These are phyloP conservation scores for Xylaria sp. DNA, from an alignment of 2,329 filamentous ascomycete genomes.

Conservation along the genomic window DNA sequence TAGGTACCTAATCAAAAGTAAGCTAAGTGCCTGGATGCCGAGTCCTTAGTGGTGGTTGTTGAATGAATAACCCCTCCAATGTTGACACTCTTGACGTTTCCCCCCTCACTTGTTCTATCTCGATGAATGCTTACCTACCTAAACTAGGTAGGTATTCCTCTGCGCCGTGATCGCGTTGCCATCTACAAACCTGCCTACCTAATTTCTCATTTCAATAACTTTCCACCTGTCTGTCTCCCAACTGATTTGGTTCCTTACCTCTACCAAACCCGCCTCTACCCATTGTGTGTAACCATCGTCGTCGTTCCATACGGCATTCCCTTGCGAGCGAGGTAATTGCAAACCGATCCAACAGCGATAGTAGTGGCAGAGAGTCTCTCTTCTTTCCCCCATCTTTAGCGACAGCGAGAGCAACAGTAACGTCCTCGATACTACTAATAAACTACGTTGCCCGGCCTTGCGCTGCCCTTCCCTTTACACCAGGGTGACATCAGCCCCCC, in stretches of 20 bases:
- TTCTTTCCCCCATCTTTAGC: neutral
- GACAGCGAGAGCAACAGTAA: neutral
- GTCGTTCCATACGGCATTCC: neutral
- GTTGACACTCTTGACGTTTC: constrained; percentile 13
- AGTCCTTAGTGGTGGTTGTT: neutral
- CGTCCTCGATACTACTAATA: too few species aligned
- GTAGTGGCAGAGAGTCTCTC: neutral
- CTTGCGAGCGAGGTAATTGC: too few species aligned
- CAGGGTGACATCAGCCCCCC: constrained; percentile 16
- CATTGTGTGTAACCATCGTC: neutral
- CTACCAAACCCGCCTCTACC: neutral
- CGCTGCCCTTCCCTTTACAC: neutral
- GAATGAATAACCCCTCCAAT: constrained; percentile 25
- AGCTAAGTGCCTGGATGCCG: neutral
- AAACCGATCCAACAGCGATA: neutral
- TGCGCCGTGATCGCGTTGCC: constrained; percentile 21
- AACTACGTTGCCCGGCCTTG: too few species aligned
- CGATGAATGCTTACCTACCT: neutral
- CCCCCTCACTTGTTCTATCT: neutral
- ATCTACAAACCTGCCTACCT: neutral
- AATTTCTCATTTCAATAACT: neutral
- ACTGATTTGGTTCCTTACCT: neutral
- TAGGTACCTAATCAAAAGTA: neutral
- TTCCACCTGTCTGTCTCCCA: neutral
- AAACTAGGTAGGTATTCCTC: neutral